Conservation (phyloP, 1,139 yeast genomes). For the Saccharomyces hybrid region DNA sequence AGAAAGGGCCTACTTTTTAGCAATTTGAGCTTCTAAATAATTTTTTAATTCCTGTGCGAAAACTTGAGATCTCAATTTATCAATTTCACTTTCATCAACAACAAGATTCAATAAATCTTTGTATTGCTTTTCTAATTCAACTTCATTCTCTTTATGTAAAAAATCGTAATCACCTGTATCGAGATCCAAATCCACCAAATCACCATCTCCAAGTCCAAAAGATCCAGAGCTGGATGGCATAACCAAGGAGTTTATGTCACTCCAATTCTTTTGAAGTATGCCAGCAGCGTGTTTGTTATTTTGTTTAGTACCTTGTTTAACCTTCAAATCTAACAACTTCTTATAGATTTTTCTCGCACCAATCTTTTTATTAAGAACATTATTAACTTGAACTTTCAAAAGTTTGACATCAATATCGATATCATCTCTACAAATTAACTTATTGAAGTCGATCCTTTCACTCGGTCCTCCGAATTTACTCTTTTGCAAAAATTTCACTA, state of each 20-base stretch:
- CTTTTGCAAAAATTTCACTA: constrained; percentile 54
- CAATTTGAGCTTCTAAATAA: background rate
- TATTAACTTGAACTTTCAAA: constrained; percentile 40
- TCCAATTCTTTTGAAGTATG: constrained; percentile 41
- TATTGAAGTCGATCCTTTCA: constrained; percentile 36
- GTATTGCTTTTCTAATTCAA: constrained; percentile 22
- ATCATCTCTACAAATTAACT: constrained; percentile 23
- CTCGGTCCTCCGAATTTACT: constrained; percentile 39
- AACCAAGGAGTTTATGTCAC: constrained; percentile 39
- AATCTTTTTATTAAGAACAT: constrained; percentile 39
- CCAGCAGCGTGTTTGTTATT: constrained; percentile 18
- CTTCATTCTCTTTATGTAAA: constrained; percentile 17
- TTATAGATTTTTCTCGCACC: constrained; percentile 36
- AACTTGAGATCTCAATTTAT: constrained; percentile 15
- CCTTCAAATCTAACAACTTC: constrained; percentile 27
- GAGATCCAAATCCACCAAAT: constrained; percentile 48
- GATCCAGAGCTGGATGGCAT: constrained; percentile 41
- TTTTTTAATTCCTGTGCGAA: constrained; percentile 11
- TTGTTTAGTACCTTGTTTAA: constrained; percentile 14
- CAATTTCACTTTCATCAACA: constrained; percentile 33
- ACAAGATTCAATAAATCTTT: constrained; percentile 26
- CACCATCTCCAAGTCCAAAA: constrained; percentile 55
- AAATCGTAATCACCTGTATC: constrained; percentile 7
- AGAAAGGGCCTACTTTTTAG: background rate
- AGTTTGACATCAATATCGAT: constrained; percentile 30